A percentile compares a stretch with the other conserved stretches of the same genome.
Conservation (phyloP, 202 grass and related monocot species). For the Carex arenaria region DNA sequence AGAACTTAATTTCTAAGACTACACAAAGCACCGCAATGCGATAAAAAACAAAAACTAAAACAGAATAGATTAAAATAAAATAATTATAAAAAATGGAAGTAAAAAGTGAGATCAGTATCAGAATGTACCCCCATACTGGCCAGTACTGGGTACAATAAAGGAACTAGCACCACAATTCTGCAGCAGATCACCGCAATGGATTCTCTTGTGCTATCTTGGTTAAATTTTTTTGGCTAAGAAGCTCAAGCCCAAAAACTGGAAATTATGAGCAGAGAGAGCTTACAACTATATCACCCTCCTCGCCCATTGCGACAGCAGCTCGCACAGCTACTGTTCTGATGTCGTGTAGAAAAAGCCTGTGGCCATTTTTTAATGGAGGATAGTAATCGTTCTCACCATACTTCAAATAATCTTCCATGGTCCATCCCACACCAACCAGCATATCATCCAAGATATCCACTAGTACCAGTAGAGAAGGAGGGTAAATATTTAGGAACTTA, state of each 20-base stretch:
- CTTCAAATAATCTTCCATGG: conserved; percentile 98
- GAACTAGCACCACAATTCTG: not conserved
- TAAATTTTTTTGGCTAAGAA: not conserved
- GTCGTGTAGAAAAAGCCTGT: conserved; percentile 89
- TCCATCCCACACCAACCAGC: conserved; percentile 88
- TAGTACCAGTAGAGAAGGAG: conserved; percentile 32
- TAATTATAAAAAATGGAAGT: not conserved
- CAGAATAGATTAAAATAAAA: not conserved
- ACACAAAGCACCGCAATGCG: not conserved
- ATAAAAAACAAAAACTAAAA: not conserved
- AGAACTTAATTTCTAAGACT: not conserved
- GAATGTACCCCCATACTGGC: not conserved
- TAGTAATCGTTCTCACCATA: conserved; percentile 92
- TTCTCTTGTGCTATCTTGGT: not conserved
- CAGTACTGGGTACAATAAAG: not conserved
- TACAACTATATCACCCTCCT: conserved; percentile 97
- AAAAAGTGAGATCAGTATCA: not conserved
- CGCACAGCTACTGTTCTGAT: conserved; percentile 88
- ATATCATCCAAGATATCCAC: conserved; percentile 99
- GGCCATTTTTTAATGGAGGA: conserved; percentile 88
- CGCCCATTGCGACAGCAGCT: conserved; percentile 94
- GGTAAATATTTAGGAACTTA: conserved; percentile 24
- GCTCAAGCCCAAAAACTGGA: not conserved
- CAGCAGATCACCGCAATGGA: not conserved
- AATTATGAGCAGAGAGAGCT: conserved; percentile 27